Base-by-base conservation (phyloP, 108 stramenopile genomes). In the Asterionellopsis glacialis region DNA sequence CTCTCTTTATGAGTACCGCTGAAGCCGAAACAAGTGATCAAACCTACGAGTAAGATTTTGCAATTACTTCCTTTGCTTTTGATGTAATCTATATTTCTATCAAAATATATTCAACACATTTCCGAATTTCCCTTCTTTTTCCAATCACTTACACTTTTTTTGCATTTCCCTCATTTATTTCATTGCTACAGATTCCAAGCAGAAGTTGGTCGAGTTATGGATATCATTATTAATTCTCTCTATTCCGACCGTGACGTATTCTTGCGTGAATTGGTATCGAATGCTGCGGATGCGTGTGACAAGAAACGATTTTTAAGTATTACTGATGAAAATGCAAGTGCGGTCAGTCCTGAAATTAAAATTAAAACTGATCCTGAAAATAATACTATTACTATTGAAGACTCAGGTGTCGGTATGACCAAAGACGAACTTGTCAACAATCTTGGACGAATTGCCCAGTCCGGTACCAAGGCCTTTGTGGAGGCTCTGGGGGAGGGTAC, bases 151-250 rank as follows among this genome's bases (percentile, higher is more conserved):
- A 44, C 12, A 38, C 19, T n/a, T 42, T 22, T 21, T 16, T 42
- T 58, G 57, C 5, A 47, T 41, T 42, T 21, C n/a, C 25, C 50
- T 15, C 43, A 39, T 2, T 41, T 28, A 1, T 15, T 1, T 9
- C 72, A 76, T 73, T 59, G 42, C 21, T 68, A 50, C 64, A 79
- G 81, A 73, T 93, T 93, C 54, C 76, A 90, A 64, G 95, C 96
- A 33, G 96, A 98, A 63, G 93, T 95, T 48, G 87, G 87, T 23
- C 86, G 96, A 0, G 95, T 97, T 41, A 97, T 98, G 96, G 96
- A 97, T 68, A 88, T 98, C 71, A 98, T 98, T 75, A 98, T 98
- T 85, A 96, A 98, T 74, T 91, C 91, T 5, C 74, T 98, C 59
- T 98, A 98, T 77, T 86, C 84, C 56, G 89, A 96, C 71, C 73